A percentile compares a stretch with the other conserved stretches of the same genome.
Evolutionary conservation across 768 basidiomycete genomes (phyloP).

Genomic region (Pleurotus tuber-regium): DNA sequence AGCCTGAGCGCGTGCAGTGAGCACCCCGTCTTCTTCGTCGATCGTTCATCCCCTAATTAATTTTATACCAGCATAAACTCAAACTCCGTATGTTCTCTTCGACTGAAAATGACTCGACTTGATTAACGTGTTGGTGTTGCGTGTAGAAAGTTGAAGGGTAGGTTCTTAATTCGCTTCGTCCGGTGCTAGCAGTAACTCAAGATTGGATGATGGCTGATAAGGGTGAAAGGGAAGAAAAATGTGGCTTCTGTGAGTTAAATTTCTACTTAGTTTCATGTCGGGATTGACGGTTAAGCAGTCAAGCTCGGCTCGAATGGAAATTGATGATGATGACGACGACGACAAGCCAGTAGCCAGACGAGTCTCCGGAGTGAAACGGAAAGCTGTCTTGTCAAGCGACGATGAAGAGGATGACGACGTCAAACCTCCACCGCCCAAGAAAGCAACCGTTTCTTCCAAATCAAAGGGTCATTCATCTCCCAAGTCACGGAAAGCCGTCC

Average conservation of each 20-base stretch:
- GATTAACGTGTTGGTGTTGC: no score
- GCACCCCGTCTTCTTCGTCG: no score
- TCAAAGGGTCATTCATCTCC: not conserved
- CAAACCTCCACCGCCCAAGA: slow-evolving; percentile 2
- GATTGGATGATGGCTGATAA: no score
- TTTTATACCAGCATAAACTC: not conserved
- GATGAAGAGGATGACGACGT: not conserved
- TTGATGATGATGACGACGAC: slow-evolving; percentile 2
- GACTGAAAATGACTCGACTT: no score
- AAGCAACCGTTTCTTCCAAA: not conserved
- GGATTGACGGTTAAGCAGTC: not conserved
- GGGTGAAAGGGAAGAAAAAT: no score
- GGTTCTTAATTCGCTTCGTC: no score
- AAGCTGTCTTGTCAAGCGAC: not conserved
- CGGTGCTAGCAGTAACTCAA: no score
- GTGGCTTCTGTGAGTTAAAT: no score
- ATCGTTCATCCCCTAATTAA: not conserved
- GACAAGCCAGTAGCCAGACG: slow-evolving; percentile 1
- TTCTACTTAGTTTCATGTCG: not conserved
- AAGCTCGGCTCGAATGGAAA: not conserved
- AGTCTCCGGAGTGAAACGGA: slow-evolving; percentile 1
- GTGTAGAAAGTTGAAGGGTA: no score
- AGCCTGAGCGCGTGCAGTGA: not conserved
- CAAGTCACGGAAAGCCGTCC: not conserved
- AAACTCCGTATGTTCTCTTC: not conserved